Conservation (phyloP, 2,329 filamentous ascomycete genomes). For the Neofusicoccum ribis region DNA sequence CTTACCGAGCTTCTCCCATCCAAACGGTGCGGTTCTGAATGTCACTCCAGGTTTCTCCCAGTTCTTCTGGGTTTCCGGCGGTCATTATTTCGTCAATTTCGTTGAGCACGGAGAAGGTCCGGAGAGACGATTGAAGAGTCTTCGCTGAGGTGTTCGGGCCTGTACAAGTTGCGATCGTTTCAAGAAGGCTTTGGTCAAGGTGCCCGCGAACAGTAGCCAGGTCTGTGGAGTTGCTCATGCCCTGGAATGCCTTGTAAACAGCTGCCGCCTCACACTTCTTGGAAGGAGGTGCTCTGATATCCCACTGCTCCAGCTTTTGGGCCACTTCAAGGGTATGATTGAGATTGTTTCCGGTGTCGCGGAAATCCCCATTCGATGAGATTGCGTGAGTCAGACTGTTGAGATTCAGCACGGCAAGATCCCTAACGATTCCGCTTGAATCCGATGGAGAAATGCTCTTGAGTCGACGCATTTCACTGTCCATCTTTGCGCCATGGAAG, state of each 20-base stretch:
- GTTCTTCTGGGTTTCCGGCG: slow-evolving; percentile 58
- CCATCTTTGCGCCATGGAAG: slow-evolving; percentile 87
- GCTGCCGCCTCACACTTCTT: slow-evolving; percentile 61
- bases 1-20: slow-evolving; percentile 81
- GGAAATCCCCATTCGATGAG: slow-evolving; percentile 65
- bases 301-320: slow-evolving; percentile 85
- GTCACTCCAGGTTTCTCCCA: slow-evolving; percentile 61
- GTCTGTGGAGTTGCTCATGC: slow-evolving; percentile 67
- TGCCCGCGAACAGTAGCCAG: slow-evolving; percentile 54
- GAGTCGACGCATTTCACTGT: slow-evolving; percentile 72
- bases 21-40: slow-evolving; percentile 70
- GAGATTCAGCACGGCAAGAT: slow-evolving; percentile 77
- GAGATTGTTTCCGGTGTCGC: slow-evolving; percentile 58
- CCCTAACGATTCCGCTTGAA: slow-evolving; percentile 69
- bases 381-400: slow-evolving; percentile 83
- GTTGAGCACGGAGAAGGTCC: slow-evolving; percentile 69
- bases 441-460: slow-evolving; percentile 60
- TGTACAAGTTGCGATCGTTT: slow-evolving; percentile 42
- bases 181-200: slow-evolving; percentile 62
- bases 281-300: slow-evolving; percentile 70
- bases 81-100: slow-evolving; percentile 79
- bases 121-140: slow-evolving; percentile 62
- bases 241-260: slow-evolving; percentile 79
- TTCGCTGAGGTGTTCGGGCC: slow-evolving; percentile 39
- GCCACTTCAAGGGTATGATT: slow-evolving; percentile 78